A percentile compares a stretch with the other conserved stretches of the same genome.
phyloP scores from a whole-genome alignment of 345 rosid species.

The Salix dunnii region DNA sequence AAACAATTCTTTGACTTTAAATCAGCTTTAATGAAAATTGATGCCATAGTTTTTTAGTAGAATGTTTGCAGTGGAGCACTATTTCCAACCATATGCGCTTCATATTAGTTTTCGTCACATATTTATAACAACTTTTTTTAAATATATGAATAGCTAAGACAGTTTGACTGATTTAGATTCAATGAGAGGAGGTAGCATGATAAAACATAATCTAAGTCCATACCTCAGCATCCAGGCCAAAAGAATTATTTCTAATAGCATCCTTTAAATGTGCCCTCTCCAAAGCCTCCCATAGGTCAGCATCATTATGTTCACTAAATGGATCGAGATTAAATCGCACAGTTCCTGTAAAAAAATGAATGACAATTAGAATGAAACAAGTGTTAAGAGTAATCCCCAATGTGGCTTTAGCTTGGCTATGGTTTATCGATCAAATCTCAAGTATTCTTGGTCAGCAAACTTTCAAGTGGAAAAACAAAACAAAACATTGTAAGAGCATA shows the following conservation, averaged over 20 bases:
- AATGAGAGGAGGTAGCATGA: not conserved
- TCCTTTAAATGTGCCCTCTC: constrained; percentile 98
- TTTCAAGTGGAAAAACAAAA: not conserved
- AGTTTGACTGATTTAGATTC: not conserved
- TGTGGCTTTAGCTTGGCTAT: not conserved
- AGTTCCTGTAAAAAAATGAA: constrained; percentile 47
- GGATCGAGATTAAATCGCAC: constrained; percentile 98
- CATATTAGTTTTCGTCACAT: not conserved
- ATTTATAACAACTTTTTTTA: not conserved
- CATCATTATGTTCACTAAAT: constrained; percentile 90
- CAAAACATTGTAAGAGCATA: not conserved
- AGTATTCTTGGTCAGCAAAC: not conserved
- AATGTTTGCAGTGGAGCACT: not conserved
- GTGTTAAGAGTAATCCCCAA: not conserved
- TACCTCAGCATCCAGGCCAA: constrained; percentile 94
- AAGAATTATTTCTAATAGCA: constrained; percentile 65
- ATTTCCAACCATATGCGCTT: not conserved
- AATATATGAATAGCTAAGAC: not conserved
- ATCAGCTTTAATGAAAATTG: not conserved
- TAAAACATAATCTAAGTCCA: not conserved
- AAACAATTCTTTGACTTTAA: not conserved
- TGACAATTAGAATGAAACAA: not conserved
- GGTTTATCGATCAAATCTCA: not conserved
- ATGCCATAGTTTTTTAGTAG: not conserved
- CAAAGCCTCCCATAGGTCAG: constrained; percentile 95